Conservation (phyloP, 2,329 filamentous ascomycete species). For the Aspergillus vadensis region DNA sequence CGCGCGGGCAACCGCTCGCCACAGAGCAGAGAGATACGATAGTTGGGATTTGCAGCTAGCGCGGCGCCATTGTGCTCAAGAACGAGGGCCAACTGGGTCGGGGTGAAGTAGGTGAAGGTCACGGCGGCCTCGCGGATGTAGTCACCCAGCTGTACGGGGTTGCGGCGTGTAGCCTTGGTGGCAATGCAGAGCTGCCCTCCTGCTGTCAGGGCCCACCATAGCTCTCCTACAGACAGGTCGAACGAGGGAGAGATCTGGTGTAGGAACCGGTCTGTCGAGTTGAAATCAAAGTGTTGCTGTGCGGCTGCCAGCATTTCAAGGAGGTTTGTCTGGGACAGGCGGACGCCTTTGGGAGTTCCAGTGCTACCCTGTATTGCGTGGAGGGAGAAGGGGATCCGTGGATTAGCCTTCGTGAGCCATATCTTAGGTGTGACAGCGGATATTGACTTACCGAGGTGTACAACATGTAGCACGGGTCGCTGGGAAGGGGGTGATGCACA, state of each 20-base stretch:
- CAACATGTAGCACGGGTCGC: slow-evolving; percentile 2
- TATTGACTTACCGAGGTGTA: slow-evolving; percentile 8
- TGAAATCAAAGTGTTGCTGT: background rate
- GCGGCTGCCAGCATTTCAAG: background rate
- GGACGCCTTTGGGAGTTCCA: slow-evolving; percentile 5
- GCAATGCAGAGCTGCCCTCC: slow-evolving; percentile 1
- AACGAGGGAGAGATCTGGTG: background rate
- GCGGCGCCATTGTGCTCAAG: background rate
- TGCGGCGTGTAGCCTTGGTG: background rate
- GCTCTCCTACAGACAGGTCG: slow-evolving; percentile 3
- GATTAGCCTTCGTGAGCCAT: background rate
- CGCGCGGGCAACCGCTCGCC: slow-evolving; percentile 6
- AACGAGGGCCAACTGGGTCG: slow-evolving; percentile 2
- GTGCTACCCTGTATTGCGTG: slow-evolving; percentile 1
- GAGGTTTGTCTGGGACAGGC: background rate
- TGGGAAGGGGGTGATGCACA: background rate
- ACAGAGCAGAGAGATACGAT: background rate
- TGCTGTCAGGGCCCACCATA: background rate
- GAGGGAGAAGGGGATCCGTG: background rate
- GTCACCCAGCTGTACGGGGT: background rate
- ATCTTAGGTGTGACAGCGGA: too few species aligned
- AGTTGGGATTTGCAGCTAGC: background rate
- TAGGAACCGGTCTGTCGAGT: background rate
- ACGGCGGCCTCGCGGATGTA: background rate
- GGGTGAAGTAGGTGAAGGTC: slow-evolving; percentile 4